Conservation (phyloP, 306 rosid genomes). For the Pyrus betulifolia region DNA sequence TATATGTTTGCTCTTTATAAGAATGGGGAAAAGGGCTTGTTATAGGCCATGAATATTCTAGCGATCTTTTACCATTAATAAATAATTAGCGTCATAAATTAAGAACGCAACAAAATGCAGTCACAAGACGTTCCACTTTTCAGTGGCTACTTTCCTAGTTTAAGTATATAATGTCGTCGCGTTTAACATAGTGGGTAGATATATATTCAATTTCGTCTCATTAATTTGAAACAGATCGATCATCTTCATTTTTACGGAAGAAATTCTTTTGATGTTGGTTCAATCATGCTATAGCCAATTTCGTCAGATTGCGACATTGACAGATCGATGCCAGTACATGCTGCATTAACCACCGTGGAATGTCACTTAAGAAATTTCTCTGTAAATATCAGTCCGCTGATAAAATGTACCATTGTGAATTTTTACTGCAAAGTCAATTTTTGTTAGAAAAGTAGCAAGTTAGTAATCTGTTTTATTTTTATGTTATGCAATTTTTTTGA, state of each 20-base stretch:
- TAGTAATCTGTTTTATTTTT: too few relatives aligned
- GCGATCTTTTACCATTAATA: background rate
- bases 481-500: too few relatives aligned
- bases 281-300: background rate
- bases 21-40: background rate
- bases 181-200: background rate
- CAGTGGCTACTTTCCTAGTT: constrained; percentile 9
- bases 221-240: background rate
- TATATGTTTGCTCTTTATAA: background rate
- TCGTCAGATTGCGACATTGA: background rate
- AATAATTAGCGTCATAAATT: background rate
- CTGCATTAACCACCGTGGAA: background rate
- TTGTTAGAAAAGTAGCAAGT: too few relatives aligned
- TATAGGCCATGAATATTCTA: background rate
- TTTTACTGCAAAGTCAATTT: too few relatives aligned
- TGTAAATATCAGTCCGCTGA: background rate
- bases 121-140: constrained; percentile 10
- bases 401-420: too few relatives aligned
- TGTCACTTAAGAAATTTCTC: background rate
- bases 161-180: background rate
- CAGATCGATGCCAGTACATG: background rate
- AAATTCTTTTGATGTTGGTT: background rate
- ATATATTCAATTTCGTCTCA: background rate
- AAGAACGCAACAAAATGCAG: constrained; percentile 11
- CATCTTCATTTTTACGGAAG: background rate